phyloP scores from a whole-genome alignment of 257 asterid genomes.

The Gardenia jasminoides region DNA sequence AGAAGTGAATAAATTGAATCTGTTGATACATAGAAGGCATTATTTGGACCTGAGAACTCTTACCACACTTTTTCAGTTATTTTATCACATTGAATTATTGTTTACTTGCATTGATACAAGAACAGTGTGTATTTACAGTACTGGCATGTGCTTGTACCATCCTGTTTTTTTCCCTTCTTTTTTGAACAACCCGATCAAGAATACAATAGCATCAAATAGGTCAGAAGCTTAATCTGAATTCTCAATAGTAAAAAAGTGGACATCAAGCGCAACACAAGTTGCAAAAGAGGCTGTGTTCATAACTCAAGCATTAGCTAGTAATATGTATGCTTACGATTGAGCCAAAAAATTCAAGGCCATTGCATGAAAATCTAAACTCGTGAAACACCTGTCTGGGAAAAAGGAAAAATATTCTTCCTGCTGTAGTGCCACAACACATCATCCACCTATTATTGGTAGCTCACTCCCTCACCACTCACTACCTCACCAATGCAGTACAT shows the following conservation, averaged over 20 bases:
- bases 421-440: not conserved
- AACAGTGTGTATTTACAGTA: no score
- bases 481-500: slow-evolving; percentile 63
- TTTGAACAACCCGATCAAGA: no score
- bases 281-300: not conserved
- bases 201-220: not conserved
- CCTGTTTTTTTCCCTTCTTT: no score
- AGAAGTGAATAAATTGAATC: no score
- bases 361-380: not conserved
- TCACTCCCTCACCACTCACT: slow-evolving; percentile 47
- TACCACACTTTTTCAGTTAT: no score
- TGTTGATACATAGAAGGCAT: no score
- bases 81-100: no score
- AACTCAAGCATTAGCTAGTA: not conserved
- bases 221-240: not conserved
- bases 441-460: no score
- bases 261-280: not conserved
- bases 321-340: not conserved
- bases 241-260: not conserved
- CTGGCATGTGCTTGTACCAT: no score
- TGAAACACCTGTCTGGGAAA: not conserved
- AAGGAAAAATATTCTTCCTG: not conserved
- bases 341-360: not conserved
- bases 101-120: no score
- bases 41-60: no score